Evolutionary conservation across 768 basidiomycete genomes (phyloP).

Genomic region (Postia placenta): DNA sequence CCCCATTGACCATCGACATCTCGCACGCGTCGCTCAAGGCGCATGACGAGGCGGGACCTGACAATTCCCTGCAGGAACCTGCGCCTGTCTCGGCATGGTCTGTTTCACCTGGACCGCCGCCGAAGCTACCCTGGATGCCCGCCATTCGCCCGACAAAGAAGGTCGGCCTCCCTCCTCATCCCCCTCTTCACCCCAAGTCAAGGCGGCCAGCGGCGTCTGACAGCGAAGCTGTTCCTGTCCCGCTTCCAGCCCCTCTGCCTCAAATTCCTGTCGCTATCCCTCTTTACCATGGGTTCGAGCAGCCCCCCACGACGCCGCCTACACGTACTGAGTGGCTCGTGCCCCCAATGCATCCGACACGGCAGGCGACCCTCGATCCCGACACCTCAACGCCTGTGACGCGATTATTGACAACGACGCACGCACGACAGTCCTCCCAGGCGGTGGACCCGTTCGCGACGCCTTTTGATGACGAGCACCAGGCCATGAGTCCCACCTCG

Average conservation of each 20-base stretch:
- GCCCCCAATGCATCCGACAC: conserved; percentile 9
- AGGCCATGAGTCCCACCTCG: conserved; percentile 9
- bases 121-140: conserved; percentile 19
- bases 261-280: conserved; percentile 27
- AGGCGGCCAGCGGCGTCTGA: conserved; percentile 12
- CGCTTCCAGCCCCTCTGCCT: conserved; percentile 14
- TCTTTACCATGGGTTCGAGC: conserved; percentile 36
- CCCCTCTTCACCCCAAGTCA: conserved; percentile 3
- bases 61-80: conserved; percentile 17
- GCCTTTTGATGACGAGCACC: conserved; percentile 72
- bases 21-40: conserved; percentile 28
- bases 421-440: conserved; percentile 36
- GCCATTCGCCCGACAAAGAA: conserved; percentile 10
- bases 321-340: conserved; percentile 15
- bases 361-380: conserved; percentile 12
- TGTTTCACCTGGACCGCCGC: conserved; percentile 25
- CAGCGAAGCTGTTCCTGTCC: conserved; percentile 5
- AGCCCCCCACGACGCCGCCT: conserved; percentile 15
- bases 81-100: conserved; percentile 26
- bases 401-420: conserved; percentile 36
- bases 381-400: conserved; percentile 33
- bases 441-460: conserved; percentile 60
- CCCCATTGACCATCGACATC: conserved; percentile 39
- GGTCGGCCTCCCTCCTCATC: conserved; percentile 10
- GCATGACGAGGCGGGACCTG: conserved; percentile 24